Evolutionary conservation across 495 filamentous ascomycete species (phyloP).

Genomic region (Amorphotheca resinae): DNA sequence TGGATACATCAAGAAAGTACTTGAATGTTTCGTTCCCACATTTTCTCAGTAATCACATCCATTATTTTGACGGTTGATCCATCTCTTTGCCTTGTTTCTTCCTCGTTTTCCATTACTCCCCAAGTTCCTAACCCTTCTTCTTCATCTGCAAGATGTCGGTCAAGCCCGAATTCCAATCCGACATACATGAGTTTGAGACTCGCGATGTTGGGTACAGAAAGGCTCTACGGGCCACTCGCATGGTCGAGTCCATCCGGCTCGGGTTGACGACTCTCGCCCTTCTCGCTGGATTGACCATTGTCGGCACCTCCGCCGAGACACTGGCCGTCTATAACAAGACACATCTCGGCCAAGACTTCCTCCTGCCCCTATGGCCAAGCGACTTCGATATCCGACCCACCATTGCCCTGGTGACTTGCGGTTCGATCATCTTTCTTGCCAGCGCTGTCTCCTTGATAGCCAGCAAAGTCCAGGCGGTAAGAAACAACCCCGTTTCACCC

Average conservation of each 20-base stretch:
- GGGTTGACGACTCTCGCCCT: conserved; percentile 36
- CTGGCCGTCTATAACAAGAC: conserved; percentile 37
- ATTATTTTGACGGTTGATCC: conserved; percentile 13
- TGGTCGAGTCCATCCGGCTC: conserved; percentile 29
- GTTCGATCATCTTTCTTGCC: conserved; percentile 29
- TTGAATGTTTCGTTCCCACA: conserved; percentile 19
- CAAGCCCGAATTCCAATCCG: conserved; percentile 6
- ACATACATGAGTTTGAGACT: conserved; percentile 13
- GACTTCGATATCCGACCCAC: conserved; percentile 39
- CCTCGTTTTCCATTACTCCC: neutral
- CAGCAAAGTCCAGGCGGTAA: conserved; percentile 9
- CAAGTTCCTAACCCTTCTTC: neutral
- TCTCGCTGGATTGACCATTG: conserved; percentile 33
- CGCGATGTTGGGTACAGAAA: conserved; percentile 3
- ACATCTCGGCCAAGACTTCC: conserved; percentile 27
- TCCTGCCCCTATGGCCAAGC: conserved; percentile 37
- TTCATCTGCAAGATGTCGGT: conserved; percentile 6
- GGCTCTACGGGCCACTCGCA: conserved; percentile 2
- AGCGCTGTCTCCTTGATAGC: conserved; percentile 29
- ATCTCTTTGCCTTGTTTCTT: conserved; percentile 6
- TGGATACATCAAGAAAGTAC: conserved; percentile 9
- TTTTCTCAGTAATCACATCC: neutral
- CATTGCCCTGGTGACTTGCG: conserved; percentile 33
- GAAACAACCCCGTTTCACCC: conserved; percentile 6
- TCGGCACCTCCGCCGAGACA: conserved; percentile 36